Base-by-base conservation (phyloP, 2,329 filamentous ascomycete species). In the Aspergillus pseudoviridinutans region DNA sequence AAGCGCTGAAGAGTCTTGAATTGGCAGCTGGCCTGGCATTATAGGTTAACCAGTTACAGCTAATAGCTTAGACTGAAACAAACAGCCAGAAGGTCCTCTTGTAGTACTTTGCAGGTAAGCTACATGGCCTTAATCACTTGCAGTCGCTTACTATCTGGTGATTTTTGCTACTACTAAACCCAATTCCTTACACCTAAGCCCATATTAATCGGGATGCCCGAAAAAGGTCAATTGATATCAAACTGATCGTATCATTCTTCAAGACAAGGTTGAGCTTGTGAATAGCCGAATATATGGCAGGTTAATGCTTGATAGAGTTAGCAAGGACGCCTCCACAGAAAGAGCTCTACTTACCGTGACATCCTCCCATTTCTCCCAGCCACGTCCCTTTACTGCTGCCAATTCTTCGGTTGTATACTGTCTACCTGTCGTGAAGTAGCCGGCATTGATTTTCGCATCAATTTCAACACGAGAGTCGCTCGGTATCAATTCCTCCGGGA, bases 381-480 rank as follows among this genome's bases (percentile, higher is more conserved):
- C 89, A 64, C 93, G 85, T 61, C 93, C 93, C 73, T 94, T 88
- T 28, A 97, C 92, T 55, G 90, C 87, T 64, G 87, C 81, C 61
- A 97, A 82, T 74, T 97, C 92, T 56, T 93, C 89, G 71, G 88
- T 86, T 1, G 90, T 94, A 85, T 95, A 91, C 66, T 91, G 84
- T 76, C 94, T 92, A 52, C 92, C 93, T 12, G 88, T 91, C 6
- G 93, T 97, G 73, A 97, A 87, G 70, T 87, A 87, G 24, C 86
- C 94, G 59, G 93, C 92, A 66, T 93, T 94, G 71, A 97, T 97
- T 80, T 97, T 97, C 58, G 94, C 94, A 75, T 97, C 94, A 70
- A 97, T 99, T 76, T 99, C 94, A n/a, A 97, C 94, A 64, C 93
- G 83, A 54, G 92, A 96, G 76, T 97, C 94, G 61, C 88, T 90